Evolutionary conservation across 768 basidiomycete genomes (phyloP).

Genomic region (Russula sp.): DNA sequence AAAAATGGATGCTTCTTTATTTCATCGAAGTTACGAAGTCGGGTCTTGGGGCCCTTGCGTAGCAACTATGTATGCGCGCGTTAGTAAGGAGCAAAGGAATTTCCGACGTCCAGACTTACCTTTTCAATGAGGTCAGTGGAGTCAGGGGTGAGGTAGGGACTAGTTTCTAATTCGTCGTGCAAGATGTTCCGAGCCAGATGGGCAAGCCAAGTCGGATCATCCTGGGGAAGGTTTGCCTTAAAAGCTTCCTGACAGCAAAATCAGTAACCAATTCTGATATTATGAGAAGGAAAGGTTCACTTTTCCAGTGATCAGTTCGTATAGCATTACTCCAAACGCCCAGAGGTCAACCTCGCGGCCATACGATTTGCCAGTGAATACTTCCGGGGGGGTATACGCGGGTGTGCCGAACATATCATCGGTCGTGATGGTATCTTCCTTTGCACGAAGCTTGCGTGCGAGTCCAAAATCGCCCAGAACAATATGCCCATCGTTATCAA

Average conservation of each 20-base stretch:
- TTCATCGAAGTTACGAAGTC: constrained; percentile 8
- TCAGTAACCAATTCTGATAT: not conserved
- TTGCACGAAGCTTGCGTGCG: constrained; percentile 7
- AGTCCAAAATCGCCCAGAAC: constrained; percentile 20
- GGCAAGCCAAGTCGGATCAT: constrained; percentile 12
- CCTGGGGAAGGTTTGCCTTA: constrained; percentile 9
- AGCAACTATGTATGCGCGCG: not conserved
- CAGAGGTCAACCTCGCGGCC: constrained; percentile 18
- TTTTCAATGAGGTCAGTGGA: constrained; percentile 7
- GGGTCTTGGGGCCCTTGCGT: constrained; percentile 7
- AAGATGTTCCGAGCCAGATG: constrained; percentile 12
- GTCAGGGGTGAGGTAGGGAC: constrained; percentile 11
- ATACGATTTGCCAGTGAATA: constrained; percentile 13
- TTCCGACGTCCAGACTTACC: not conserved
- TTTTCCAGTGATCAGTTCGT: constrained; percentile 18
- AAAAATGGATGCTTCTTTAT: constrained; percentile 15
- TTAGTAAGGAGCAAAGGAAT: not conserved
- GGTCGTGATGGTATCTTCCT: not conserved
- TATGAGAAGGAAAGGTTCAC: not conserved
- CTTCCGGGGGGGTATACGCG: constrained; percentile 18
- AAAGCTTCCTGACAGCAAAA: constrained; percentile 12
- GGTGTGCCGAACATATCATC: constrained; percentile 20
- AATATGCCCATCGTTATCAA: constrained; percentile 18
- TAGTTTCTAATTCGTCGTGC: constrained; percentile 2
- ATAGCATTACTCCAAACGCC: constrained; percentile 22